Base-by-base conservation (phyloP, 2,329 filamentous ascomycete species). In the Erysiphe pulchra region DNA sequence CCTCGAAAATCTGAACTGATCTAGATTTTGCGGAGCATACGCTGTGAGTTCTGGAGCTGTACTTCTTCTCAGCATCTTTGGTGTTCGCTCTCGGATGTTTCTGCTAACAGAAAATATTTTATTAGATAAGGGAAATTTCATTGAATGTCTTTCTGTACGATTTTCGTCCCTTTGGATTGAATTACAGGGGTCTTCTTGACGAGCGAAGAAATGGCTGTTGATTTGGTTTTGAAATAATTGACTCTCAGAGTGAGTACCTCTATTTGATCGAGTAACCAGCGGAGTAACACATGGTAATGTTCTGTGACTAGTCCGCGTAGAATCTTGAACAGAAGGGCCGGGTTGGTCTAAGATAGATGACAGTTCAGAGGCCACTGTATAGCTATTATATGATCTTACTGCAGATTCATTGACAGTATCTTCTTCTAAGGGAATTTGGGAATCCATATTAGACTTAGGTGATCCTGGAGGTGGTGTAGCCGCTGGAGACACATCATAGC, bases 401-500 rank as follows among this genome's bases (percentile, higher is more conserved):
- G 32, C 32, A 34, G 14, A 11, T 12, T 34, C 14, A 12, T 34
- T n/a, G 32, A 12, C 14, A 12, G 32, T 12, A 34, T 4, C 11
- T 12, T 12, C 32, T 34, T 34, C 32, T 12, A 12, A 10, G 10
- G 32, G 14, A 34, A 4, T 34, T 34, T 34, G 11, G 32, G 32
- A 34, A 34, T 11, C 32, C 14, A 34, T 4, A 2, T 34, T n/a
- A 12, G 10, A 34, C 9, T 34, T 11, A 12, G 32, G 32, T 11
- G 32, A 34, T 34, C 10, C 32, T 34, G 32, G 6, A 24, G 20
- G 54, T 36, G 57, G 56, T 13, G 56, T 54, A 18, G 51, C 48
- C 14, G 55, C 51, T 31, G 57, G 57, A 24, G 57, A 59, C 12
- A 59, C 57, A 51, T 59, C 54, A 47, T 59, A 59, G 14, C 59